Conservation (phyloP, 164 flowering plant genomes). For the Annona squamosa region DNA sequence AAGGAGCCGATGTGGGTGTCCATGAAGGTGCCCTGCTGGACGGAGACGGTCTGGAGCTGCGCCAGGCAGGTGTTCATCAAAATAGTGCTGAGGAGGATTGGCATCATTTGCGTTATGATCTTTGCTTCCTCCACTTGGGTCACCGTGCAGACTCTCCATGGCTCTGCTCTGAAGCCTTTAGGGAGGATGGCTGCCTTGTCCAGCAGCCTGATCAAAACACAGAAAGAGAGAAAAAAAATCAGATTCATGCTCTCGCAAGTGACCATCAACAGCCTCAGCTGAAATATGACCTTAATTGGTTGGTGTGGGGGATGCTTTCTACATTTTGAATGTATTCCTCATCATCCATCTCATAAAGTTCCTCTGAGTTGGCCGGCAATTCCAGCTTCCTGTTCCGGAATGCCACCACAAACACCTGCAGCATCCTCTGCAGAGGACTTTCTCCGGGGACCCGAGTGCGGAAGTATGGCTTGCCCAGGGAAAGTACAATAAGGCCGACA, state of each 20-base stretch:
- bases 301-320: constrained; percentile 34
- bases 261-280: too few relatives aligned
- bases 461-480: constrained; percentile 43
- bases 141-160: constrained; percentile 50
- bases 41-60: constrained; percentile 62
- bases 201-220: constrained; percentile 28
- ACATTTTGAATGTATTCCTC: constrained; percentile 16
- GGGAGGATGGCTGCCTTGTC: constrained; percentile 56
- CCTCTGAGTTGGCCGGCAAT: constrained; percentile 29
- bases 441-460: constrained; percentile 29
- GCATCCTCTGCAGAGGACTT: constrained; percentile 38
- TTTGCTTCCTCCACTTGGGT: constrained; percentile 70
- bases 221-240: too few relatives aligned
- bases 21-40: constrained; percentile 47
- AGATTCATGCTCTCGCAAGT: too few relatives aligned
- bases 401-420: constrained; percentile 57
- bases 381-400: constrained; percentile 29
- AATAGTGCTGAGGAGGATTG: constrained; percentile 55
- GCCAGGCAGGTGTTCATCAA: constrained; percentile 66
- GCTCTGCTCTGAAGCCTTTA: constrained; percentile 8
- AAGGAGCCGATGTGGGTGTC: constrained; percentile 30
- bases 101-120: constrained; percentile 52
- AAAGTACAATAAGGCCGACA: constrained; percentile 34
- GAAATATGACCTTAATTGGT: constrained; percentile 42
- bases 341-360: constrained; percentile 40